Evolutionary conservation across 148 eudicot species (phyloP).

Genomic region (Fagopyrum esculentum): DNA sequence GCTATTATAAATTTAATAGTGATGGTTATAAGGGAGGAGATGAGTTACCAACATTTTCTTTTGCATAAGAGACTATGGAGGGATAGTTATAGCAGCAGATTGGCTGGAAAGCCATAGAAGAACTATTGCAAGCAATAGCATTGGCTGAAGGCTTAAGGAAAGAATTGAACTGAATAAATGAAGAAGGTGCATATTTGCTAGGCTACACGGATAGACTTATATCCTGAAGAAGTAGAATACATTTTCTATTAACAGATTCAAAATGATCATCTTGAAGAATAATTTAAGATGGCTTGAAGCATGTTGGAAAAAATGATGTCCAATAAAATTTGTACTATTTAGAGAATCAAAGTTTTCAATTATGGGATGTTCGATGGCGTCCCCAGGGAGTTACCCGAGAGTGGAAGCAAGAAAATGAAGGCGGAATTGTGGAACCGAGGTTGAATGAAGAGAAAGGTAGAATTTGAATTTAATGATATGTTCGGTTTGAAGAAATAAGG

Average conservation of each 20-base stretch:
- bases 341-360: neutral
- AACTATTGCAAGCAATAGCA: too few species aligned
- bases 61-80: too few species aligned
- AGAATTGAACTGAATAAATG: neutral
- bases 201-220: neutral
- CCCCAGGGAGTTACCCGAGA: neutral
- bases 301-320: neutral
- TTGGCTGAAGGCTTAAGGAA: neutral
- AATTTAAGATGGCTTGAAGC: neutral
- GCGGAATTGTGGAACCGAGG: neutral
- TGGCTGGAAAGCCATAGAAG: too few species aligned
- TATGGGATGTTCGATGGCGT: neutral
- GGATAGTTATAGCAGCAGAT: too few species aligned
- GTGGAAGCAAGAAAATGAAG: neutral
- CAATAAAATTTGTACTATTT: neutral
- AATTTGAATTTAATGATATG: neutral
- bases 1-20: too few species aligned
- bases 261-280: neutral
- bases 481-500: neutral
- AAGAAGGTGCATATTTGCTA: neutral
- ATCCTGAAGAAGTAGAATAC: neutral
- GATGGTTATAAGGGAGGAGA: too few species aligned
- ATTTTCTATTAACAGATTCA: neutral
- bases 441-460: neutral
- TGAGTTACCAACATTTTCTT: too few species aligned